Base-by-base conservation (phyloP, 192 early-diverging fungal species). In the Mortierella antarctica region DNA sequence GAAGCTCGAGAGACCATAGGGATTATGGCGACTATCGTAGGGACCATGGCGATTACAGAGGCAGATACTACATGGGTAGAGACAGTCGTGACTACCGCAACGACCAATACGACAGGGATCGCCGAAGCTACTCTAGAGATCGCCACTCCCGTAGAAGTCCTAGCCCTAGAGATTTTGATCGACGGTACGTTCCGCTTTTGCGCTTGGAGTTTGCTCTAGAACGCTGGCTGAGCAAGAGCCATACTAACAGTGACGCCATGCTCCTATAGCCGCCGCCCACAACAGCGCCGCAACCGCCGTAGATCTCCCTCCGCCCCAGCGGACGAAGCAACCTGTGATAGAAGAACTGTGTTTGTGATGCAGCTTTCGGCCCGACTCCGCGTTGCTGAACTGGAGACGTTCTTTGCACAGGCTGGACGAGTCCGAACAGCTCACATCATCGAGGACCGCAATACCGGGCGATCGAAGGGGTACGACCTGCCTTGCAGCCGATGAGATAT, bases 271-370 rank as follows among this genome's bases (percentile, higher is more conserved):
- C 14, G 6, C 20, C 11, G 2, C 17, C 3, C 18, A 18, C 23
- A 53, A 40, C 52, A 65, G 65, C 62, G 21, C 52, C 55, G 18
- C 52, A 73, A 84, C 39, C 80, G 88, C 18, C 67, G 84, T 53
- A 67, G 89, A 70, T 93, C 92, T 45, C 86, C 89, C 18, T 92
- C 92, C 48, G 90, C 93, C 8, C 86, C 83, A n/a, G 79, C 94
- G 61, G 86, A 88, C 62, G 91, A 92, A 68, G 86, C 88, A 11
- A 92, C 96, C 67, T 92, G 96, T 49, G 95, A 97, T 70, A 85
- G 90, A 83, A 89, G 97, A 67, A 99, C 97, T 2, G 95, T 99
- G 14, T 96, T 99, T 88, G 92, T 95, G 12, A 95, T 93, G 89
- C 97, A 99, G 81, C 90, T 99, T 45, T 93, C 96, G 20, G 91